phyloP scores from a whole-genome alignment of 805 yeast species.

The Lipomyces mesembrius region DNA sequence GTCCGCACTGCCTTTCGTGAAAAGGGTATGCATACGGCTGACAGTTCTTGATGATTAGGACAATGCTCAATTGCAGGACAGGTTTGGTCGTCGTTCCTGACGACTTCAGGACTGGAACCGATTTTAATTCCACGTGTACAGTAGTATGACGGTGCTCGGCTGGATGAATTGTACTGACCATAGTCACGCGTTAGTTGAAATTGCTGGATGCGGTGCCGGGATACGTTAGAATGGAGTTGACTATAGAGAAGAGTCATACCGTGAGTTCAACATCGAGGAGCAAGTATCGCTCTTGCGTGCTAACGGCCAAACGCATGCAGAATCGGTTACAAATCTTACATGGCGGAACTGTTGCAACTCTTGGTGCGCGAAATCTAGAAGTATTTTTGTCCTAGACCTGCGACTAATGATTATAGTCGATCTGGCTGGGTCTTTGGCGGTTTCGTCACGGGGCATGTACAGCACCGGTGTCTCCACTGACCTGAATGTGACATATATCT shows the following conservation, averaged over 20 bases:
- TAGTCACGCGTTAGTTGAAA: constrained; percentile 38
- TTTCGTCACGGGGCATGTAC: constrained; percentile 50
- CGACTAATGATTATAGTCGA: constrained; percentile 42
- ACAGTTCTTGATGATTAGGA: neutral
- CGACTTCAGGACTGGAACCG: constrained; percentile 36
- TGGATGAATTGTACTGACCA: neutral
- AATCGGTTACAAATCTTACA: constrained; percentile 50
- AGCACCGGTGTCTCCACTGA: constrained; percentile 53
- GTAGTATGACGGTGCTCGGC: neutral
- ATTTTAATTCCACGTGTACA: constrained; percentile 28
- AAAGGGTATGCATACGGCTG: neutral
- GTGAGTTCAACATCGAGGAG: constrained; percentile 35
- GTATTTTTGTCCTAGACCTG: neutral
- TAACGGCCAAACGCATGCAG: constrained; percentile 28
- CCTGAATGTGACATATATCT: constrained; percentile 48
- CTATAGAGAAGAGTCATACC: constrained; percentile 46
- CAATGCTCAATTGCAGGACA: constrained; percentile 3
- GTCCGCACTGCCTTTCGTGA: constrained; percentile 17
- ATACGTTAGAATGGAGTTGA: constrained; percentile 44
- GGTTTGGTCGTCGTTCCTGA: constrained; percentile 34
- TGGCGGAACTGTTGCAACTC: constrained; percentile 50
- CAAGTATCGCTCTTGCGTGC: neutral
- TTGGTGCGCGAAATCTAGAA: constrained; percentile 22
- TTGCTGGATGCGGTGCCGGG: constrained; percentile 45
- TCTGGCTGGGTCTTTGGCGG: constrained; percentile 53